A percentile compares a stretch with the other conserved stretches of the same genome.
These are phyloP conservation scores for Solanum sejunctum DNA, from an alignment of 257 asterid species.

Conservation along the genomic window DNA sequence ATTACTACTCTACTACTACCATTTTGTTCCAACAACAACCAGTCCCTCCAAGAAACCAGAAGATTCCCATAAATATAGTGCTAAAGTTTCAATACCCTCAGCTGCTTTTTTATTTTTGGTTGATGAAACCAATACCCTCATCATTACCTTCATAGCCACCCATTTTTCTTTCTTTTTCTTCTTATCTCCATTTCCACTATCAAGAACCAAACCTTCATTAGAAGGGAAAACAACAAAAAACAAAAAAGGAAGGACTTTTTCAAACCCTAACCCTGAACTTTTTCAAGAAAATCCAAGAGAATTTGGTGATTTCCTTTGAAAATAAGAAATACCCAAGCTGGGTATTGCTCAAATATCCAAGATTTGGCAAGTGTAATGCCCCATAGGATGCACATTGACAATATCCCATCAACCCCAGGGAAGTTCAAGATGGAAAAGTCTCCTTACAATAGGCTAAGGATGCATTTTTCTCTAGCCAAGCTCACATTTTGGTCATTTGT, in stretches of 20 bases:
- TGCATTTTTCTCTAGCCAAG: constrained; percentile 65
- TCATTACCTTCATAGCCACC: constrained; percentile 9
- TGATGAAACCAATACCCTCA: background rate
- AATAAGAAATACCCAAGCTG: constrained; percentile 6
- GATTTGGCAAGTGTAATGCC: constrained; percentile 3
- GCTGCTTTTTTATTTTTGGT: background rate
- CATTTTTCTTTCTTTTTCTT: background rate
- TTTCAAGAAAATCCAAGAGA: constrained; percentile 4
- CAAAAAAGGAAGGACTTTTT: background rate
- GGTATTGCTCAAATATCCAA: constrained; percentile 14
- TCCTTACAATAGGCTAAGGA: constrained; percentile 56
- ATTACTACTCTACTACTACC: constrained; percentile 2
- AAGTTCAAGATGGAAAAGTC: constrained; percentile 98
- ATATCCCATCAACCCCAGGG: constrained; percentile 67
- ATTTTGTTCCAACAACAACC: constrained; percentile 26
- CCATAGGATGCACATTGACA: constrained; percentile 71
- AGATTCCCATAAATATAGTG: constrained; percentile 38
- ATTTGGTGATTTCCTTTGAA: background rate
- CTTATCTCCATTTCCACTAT: constrained; percentile 2
- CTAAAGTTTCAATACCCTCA: background rate
- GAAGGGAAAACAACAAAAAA: background rate
- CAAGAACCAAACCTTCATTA: constrained; percentile 7
- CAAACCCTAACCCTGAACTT: constrained; percentile 17
- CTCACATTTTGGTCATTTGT: constrained; percentile 85
- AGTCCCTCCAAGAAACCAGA: constrained; percentile 35